Percentiles rank a stretch among this genome's conserved stretches.
Evolutionary conservation across 2,329 filamentous ascomycete species (phyloP).

Genomic region (Aspergillus tamarii): DNA sequence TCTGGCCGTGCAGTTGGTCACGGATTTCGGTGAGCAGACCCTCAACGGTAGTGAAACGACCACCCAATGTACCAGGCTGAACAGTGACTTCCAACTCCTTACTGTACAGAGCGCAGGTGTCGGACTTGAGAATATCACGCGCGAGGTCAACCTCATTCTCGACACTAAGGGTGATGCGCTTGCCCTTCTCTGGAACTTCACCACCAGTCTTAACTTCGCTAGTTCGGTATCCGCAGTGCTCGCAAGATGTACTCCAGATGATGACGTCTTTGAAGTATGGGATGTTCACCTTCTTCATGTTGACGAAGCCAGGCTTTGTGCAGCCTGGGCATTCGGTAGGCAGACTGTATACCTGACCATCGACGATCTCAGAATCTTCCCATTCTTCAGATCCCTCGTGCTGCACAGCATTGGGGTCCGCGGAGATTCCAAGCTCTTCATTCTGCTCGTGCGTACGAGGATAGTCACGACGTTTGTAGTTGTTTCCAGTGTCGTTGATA

Average conservation of each 20-base stretch:
- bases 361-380: slow-evolving; percentile 78
- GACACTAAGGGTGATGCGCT: slow-evolving; percentile 78
- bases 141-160: slow-evolving; percentile 72
- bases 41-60: slow-evolving; percentile 95
- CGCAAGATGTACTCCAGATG: slow-evolving; percentile 91
- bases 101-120: slow-evolving; percentile 84
- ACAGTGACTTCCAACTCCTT: slow-evolving; percentile 85
- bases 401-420: slow-evolving; percentile 41
- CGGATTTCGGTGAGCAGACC: slow-evolving; percentile 90
- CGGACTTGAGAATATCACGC: slow-evolving; percentile 93
- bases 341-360: slow-evolving; percentile 91
- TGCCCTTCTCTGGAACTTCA: slow-evolving; percentile 82
- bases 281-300: slow-evolving; percentile 99
- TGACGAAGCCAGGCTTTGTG: slow-evolving; percentile 80
- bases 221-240: slow-evolving; percentile 88
- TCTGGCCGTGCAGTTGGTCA: slow-evolving; percentile 82
- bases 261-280: slow-evolving; percentile 98
- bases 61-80: slow-evolving; percentile 90
- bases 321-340: slow-evolving; percentile 91
- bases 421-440: slow-evolving; percentile 74
- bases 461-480: slow-evolving; percentile 87
- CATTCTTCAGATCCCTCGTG: slow-evolving; percentile 52
- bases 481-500: slow-evolving; percentile 73
- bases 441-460: slow-evolving; percentile 84
- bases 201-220: slow-evolving; percentile 99